A percentile compares a stretch with the other conserved stretches of the same genome.
Evolutionary conservation across 768 basidiomycete species (phyloP).

Genomic region (Serendipita sp.): DNA sequence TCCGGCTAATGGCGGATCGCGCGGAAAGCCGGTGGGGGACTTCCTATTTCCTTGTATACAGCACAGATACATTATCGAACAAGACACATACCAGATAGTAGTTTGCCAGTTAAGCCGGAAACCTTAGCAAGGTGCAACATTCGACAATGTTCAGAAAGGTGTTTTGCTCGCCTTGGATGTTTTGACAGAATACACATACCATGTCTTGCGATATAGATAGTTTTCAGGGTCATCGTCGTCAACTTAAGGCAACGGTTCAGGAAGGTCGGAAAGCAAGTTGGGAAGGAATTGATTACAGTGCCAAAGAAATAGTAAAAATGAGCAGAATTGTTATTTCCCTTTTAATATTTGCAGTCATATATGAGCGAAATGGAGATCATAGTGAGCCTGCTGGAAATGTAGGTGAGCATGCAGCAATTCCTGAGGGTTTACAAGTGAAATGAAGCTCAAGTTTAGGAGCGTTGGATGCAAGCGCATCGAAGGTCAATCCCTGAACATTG

Average conservation of each 20-base stretch:
- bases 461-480: too few species aligned
- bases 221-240: conserved; percentile 30
- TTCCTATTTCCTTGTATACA: conserved; percentile 27
- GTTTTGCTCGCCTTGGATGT: conserved; percentile 5
- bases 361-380: too few species aligned
- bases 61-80: not conserved
- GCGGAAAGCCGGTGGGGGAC: conserved; percentile 45
- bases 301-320: too few species aligned
- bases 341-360: too few species aligned
- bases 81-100: conserved; percentile 36
- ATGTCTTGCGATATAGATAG: conserved; percentile 52
- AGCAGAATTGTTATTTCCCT: too few species aligned
- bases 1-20: conserved; percentile 58
- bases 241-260: not conserved
- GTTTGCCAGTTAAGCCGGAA: conserved; percentile 62
- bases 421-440: too few species aligned
- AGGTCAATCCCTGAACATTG: too few species aligned
- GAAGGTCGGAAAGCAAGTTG: not conserved
- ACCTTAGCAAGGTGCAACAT: conserved; percentile 26
- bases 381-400: too few species aligned
- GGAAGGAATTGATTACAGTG: too few species aligned
- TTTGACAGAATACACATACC: conserved; percentile 24
- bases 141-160: not conserved
- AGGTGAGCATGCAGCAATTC: too few species aligned
- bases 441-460: too few species aligned